Conservation (phyloP, 805 yeast species). For the Candida taoyuanica region DNA sequence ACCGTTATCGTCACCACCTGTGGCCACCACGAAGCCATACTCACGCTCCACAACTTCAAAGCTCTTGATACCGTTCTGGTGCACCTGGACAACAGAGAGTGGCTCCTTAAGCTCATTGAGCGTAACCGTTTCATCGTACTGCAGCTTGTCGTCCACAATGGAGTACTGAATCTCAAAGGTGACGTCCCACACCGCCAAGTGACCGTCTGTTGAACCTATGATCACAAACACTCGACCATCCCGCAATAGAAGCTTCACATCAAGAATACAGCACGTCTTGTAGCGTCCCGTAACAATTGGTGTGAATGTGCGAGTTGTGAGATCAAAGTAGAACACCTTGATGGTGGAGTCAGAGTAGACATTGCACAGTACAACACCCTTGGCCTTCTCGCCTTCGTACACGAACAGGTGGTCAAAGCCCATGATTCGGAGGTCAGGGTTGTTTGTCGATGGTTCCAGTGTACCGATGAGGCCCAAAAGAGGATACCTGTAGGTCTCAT, state of each 20-base stretch:
- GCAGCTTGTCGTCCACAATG: slow-evolving; percentile 10
- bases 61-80: slow-evolving; percentile 82
- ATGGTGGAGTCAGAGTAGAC: slow-evolving; percentile 85
- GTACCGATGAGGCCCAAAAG: slow-evolving; percentile 46
- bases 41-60: slow-evolving; percentile 32
- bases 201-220: slow-evolving; percentile 82
- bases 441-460: slow-evolving; percentile 49
- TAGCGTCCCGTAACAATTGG: slow-evolving; percentile 48
- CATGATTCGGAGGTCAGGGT: slow-evolving; percentile 89
- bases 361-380: slow-evolving; percentile 53
- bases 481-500: slow-evolving; percentile 35
- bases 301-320: slow-evolving; percentile 34
- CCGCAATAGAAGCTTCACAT: slow-evolving; percentile 43
- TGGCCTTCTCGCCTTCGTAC: slow-evolving; percentile 21
- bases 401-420: slow-evolving; percentile 58
- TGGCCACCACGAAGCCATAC: slow-evolving; percentile 36
- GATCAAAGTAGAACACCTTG: slow-evolving; percentile 55
- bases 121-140: not conserved
- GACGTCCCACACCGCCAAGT: slow-evolving; percentile 57
- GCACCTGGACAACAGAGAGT: slow-evolving; percentile 48
- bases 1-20: slow-evolving; percentile 96
- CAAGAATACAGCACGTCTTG: slow-evolving; percentile 72
- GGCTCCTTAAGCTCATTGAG: slow-evolving; percentile 20
- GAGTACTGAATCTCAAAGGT: slow-evolving; percentile 27
- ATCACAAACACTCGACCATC: slow-evolving; percentile 35